These are phyloP conservation scores for Cenchrus fungigraminus DNA, from an alignment of 176 grass and related monocot species.

Conservation along the genomic window DNA sequence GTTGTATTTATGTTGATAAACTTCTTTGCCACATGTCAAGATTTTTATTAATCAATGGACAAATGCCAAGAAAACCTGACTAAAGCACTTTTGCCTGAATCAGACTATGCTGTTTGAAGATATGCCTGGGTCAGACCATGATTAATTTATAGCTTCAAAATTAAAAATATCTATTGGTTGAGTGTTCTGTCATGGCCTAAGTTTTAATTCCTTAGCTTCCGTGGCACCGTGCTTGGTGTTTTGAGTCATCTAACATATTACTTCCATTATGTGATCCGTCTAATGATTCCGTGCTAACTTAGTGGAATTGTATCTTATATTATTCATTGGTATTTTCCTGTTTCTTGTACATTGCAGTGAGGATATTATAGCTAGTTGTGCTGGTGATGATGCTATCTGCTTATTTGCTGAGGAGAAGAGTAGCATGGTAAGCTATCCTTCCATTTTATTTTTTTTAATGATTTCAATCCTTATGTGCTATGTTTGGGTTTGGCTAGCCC, in stretches of 20 bases:
- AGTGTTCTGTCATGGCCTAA: not conserved
- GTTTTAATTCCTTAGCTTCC: not conserved
- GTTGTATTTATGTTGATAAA: conserved; percentile 10
- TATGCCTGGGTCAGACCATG: conserved; percentile 4
- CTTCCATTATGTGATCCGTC: not conserved
- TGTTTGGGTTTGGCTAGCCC: conserved; percentile 20
- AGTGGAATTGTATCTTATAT: conserved; percentile 5
- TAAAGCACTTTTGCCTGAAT: conserved; percentile 6
- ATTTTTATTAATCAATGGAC: not conserved
- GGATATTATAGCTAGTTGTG: conserved; percentile 85
- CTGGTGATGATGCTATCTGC: conserved; percentile 79
- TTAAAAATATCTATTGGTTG: conserved; percentile 15
- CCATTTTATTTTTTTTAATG: conserved; percentile 18
- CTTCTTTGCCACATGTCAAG: conserved; percentile 6
- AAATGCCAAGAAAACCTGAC: conserved; percentile 5
- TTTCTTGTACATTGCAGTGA: conserved; percentile 58
- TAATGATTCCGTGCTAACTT: conserved; percentile 21
- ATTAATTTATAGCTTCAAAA: conserved; percentile 4
- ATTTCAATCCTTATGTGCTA: conserved; percentile 12
- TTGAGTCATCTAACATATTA: conserved; percentile 2
- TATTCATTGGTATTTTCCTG: conserved; percentile 40
- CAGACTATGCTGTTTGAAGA: conserved; percentile 8
- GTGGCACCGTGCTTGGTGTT: not conserved
- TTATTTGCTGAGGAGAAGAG: conserved; percentile 72
- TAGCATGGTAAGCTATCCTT: conserved; percentile 53